Conservation (phyloP, 306 rosid genomes). For the Trifolium dubium region DNA sequence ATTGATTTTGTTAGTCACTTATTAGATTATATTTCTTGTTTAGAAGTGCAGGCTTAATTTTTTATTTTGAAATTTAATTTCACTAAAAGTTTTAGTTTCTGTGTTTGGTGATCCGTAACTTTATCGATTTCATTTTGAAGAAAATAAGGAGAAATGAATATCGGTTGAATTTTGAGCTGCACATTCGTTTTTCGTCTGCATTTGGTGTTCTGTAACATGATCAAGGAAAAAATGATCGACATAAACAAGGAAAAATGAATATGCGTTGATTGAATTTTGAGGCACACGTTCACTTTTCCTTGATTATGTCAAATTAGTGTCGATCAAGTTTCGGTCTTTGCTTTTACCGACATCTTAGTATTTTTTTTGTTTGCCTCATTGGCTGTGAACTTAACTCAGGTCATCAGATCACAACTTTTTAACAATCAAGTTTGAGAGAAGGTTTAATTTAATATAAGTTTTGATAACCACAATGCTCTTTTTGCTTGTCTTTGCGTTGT, state of each 20-base stretch:
- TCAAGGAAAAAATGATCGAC: too few relatives aligned
- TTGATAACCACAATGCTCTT: conserved; percentile 7
- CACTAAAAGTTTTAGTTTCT: not conserved
- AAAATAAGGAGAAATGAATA: not conserved
- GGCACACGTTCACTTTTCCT: too few relatives aligned
- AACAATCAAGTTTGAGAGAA: not conserved
- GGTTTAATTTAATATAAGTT: not conserved
- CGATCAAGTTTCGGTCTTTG: not conserved
- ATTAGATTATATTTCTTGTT: too few relatives aligned
- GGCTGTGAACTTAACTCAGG: conserved; percentile 6
- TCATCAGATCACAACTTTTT: conserved; percentile 16
- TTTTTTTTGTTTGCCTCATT: not conserved
- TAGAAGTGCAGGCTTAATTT: not conserved
- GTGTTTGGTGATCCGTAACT: not conserved
- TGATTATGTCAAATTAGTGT: not conserved
- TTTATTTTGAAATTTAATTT: conserved; percentile 3
- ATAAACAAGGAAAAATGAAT: too few relatives aligned
- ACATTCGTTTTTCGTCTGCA: not conserved
- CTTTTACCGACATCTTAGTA: not conserved
- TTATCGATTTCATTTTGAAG: not conserved
- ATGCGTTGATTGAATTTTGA: too few relatives aligned
- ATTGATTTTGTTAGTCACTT: not conserved
- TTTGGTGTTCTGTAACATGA: too few relatives aligned
- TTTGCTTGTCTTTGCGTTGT: conserved; percentile 1
- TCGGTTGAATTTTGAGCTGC: not conserved